Evolutionary conservation across 2,329 filamentous ascomycete genomes (phyloP), one percentile per base, ranked within the genome.

Genomic region (Trichoderma gracile): DNA sequence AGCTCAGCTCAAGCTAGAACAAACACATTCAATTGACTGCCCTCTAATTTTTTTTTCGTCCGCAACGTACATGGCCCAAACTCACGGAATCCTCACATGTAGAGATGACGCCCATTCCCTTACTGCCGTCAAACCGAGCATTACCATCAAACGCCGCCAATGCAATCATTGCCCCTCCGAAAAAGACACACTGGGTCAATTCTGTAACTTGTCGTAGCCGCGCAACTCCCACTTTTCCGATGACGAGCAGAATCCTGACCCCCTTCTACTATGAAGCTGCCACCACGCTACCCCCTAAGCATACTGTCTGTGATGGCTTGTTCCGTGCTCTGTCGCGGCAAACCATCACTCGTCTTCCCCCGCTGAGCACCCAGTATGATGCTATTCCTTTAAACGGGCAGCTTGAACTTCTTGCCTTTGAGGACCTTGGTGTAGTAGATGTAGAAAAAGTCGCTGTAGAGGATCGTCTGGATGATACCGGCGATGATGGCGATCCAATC

Each of bases 361-460:
- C 61, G 52, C 52, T 47, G 43, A 57, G 43, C n/a, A 50, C 14
- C 50, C 30, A 25, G 47, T n/a, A 27, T 23, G 27, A 19, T 21
- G 3, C 17, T 33, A 23, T n/a, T 27, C 9, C 23, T 70, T 82
- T 86, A 94, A 69, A 94, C 91, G 2, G 91, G 91, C 65, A 94
- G 82, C 78, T 92, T 91, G 78, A 94, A 94, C 81, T 92, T 93
- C 83, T 92, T 91, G 71, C 91, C 91, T 82, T 93, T 92, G 79
- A 93, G 81, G 54, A 94, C 89, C 88, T 97, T 98, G 66, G 90
- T 97, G 81, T 97, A 99, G 82, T 99, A 99, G 73, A 99, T 94
- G 84, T 93, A 99, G 86, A 99, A 99, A 82, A 99, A 99, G 81
- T 99, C 95, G 68, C 92, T 96, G 82, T 99, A 99, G 65, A 99